Percentiles rank a stretch among this genome's conserved stretches.
These are phyloP conservation scores for Polysphondylium violaceum DNA, from an alignment of 78 protist species.

Conservation along the genomic window DNA sequence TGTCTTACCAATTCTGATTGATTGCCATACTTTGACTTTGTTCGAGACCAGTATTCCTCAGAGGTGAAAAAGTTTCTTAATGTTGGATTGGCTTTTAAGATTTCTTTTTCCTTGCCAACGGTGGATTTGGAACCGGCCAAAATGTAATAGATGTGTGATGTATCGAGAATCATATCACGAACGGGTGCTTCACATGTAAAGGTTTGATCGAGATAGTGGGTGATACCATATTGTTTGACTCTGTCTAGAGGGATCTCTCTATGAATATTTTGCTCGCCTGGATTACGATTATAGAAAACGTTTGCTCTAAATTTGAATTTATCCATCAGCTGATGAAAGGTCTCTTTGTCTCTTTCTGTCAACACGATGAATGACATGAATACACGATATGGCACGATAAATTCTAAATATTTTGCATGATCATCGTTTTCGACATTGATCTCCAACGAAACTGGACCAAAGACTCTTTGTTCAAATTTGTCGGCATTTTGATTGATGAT, in stretches of 20 bases:
- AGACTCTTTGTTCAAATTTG: slow-evolving; percentile 24
- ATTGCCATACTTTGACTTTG: slow-evolving; percentile 61
- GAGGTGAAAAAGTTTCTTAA: slow-evolving; percentile 89
- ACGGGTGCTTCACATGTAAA: slow-evolving; percentile 15
- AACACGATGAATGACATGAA: slow-evolving; percentile 54
- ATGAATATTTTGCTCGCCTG: too few relatives aligned
- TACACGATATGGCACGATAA: neutral
- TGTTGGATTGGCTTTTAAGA: slow-evolving; percentile 37
- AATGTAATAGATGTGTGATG: neutral
- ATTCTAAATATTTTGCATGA: slow-evolving; percentile 68
- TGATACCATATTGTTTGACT: slow-evolving; percentile 6
- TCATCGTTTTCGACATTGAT: slow-evolving; percentile 58
- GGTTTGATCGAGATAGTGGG: slow-evolving; percentile 23
- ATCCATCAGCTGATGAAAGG: neutral
- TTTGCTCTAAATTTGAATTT: too few relatives aligned
- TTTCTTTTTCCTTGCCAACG: slow-evolving; percentile 2
- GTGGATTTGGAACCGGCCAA: slow-evolving; percentile 59
- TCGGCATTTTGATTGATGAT: neutral
- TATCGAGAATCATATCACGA: slow-evolving; percentile 24
- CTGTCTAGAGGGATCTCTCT: too few relatives aligned
- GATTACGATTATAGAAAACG: too few relatives aligned
- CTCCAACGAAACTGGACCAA: slow-evolving; percentile 74
- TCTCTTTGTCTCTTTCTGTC: slow-evolving; percentile 5
- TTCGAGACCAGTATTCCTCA: neutral
- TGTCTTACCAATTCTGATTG: slow-evolving; percentile 8